Conservation (phyloP, 2,329 filamentous ascomycete species). For the Trichoderma cornu-damae region DNA sequence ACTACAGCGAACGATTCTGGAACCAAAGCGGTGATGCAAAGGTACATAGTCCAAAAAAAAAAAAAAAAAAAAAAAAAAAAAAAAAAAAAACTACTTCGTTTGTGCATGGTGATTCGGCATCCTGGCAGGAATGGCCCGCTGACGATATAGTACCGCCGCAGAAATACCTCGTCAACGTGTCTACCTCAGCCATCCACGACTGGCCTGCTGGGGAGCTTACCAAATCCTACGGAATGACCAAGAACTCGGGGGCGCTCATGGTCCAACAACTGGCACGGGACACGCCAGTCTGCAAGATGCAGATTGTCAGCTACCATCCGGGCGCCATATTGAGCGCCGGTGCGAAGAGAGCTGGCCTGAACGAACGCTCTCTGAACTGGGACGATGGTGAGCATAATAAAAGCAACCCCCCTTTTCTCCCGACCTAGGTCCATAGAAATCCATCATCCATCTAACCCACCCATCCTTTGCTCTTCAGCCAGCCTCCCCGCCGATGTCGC, state of each 20-base stretch:
- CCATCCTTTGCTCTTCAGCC: constrained; percentile 10
- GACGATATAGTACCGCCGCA: neutral
- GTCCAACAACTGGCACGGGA: constrained; percentile 34
- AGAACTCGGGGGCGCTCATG: constrained; percentile 31
- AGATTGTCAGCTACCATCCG: constrained; percentile 36
- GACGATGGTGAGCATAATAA: constrained; percentile 8
- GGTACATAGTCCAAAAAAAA: neutral
- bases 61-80: neutral
- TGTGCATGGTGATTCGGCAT: neutral
- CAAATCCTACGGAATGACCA: constrained; percentile 32
- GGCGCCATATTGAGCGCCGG: constrained; percentile 31
- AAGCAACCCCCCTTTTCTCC: too few species aligned
- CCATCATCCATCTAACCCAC: too few species aligned
- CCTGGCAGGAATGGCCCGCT: neutral
- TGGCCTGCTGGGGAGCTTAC: constrained; percentile 14
- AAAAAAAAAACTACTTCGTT: neutral
- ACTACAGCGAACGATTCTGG: constrained; percentile 22
- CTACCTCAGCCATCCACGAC: constrained; percentile 24
- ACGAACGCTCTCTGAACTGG: neutral
- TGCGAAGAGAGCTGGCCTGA: constrained; percentile 21
- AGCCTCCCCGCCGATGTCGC: constrained; percentile 35
- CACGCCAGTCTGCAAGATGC: constrained; percentile 29
- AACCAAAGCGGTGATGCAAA: constrained; percentile 24
- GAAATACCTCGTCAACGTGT: constrained; percentile 13
- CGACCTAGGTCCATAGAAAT: too few species aligned